Base-by-base conservation (phyloP, 176 grass and related monocot genomes). In the Phoenix roebelenii region DNA sequence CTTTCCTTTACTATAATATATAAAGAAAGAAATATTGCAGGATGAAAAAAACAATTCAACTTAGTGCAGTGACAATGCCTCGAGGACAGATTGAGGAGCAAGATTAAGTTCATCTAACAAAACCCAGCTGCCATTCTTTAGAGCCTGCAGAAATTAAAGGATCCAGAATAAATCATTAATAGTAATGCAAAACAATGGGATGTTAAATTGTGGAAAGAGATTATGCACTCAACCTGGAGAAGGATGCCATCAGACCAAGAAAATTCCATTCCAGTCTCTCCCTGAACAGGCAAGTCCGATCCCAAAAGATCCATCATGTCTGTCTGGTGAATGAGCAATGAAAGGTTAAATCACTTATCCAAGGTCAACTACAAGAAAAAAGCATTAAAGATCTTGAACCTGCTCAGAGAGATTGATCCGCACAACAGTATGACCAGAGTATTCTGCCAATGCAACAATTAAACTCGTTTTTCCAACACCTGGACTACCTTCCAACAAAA, bases 291-390 rank as follows among this genome's bases (percentile, higher is more conserved):
- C 65, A 96, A 73, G 75, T 96, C 86, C 15, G 91, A 96, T 64
- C 91, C 91, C 58, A 96, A 68, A 72, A 96, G 91, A 74, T 96
- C 91, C 91, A 96, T 90, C 86, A 96, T 96, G 61, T 96, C 91
- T 51, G 91, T 96, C 83, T 96, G 71, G 5, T 55, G 25, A 60
- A 55, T 3, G 28, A 66, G 15, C 24, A 50, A 54, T 15, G 10
- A 6, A 44, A 23, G 60, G 16, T 35, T 1, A 54, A 67, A 55
- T 0, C 24, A 61, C 7, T 54, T 35, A 68, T 55, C 48, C 22
- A 23, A 65, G 4, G 2, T 14, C 4, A 55, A 22, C 52, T 14
- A 22, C 51, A 68, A 22, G 18, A 7, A 59, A 79, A 55, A 5
- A n/a, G 12, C 10, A 12, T 63, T 14, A 44, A 44, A 44, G 66